Evolutionary conservation across 2,329 filamentous ascomycete species (phyloP).

Genomic region (Talaromyces sp.): DNA sequence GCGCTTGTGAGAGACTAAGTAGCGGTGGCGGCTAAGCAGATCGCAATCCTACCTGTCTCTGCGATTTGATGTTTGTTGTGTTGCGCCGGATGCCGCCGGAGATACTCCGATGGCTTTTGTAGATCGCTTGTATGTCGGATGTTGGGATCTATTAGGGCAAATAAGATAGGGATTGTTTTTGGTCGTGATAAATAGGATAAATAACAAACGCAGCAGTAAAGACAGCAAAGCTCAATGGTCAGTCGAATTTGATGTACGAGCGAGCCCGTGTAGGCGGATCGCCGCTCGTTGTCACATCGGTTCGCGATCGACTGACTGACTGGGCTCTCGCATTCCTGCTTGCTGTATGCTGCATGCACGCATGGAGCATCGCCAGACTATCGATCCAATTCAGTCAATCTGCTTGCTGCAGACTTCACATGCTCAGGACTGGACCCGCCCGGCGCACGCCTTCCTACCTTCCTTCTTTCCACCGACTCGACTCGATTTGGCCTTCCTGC

Average conservation of each 20-base stretch:
- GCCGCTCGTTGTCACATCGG: background rate
- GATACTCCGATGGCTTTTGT: background rate
- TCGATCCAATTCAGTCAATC: background rate
- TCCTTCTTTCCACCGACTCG: background rate
- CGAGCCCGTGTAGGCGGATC: background rate
- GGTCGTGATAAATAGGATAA: background rate
- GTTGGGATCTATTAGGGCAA: background rate
- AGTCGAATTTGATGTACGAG: too few species aligned
- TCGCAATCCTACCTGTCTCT: background rate
- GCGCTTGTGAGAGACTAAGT: background rate
- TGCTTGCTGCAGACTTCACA: background rate
- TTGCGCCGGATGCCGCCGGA: too few species aligned
- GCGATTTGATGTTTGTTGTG: background rate
- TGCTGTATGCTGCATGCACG: background rate
- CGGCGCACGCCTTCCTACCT: background rate
- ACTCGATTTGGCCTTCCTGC: background rate
- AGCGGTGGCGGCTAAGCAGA: background rate
- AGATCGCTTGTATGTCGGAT: background rate
- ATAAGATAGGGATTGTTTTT: background rate
- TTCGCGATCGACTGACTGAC: background rate
- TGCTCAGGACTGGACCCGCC: background rate
- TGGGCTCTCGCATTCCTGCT: background rate
- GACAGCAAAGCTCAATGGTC: background rate
- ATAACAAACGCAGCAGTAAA: background rate
- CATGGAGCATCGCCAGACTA: background rate